These are phyloP conservation scores for Calonectria henricotiae DNA, from an alignment of 2,329 filamentous ascomycete genomes.

Conservation along the genomic window DNA sequence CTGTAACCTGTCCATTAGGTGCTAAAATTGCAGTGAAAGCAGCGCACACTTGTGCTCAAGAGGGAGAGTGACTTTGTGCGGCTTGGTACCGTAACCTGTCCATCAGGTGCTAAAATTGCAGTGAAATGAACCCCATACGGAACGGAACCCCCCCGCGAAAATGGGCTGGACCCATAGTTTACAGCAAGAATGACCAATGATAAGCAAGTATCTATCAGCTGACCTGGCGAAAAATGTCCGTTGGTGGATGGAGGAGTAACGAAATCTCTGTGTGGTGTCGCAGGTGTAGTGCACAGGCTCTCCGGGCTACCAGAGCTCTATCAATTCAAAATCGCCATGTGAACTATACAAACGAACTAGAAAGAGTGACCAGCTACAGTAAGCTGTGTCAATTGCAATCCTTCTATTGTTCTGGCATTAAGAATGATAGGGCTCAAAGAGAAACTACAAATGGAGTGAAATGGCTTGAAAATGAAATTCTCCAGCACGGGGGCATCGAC, in stretches of 20 bases:
- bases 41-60: too few species aligned
- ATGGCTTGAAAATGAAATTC: constrained; percentile 21
- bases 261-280: not conserved
- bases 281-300: constrained; percentile 6
- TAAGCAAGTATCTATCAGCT: not conserved
- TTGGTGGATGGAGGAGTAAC: not conserved
- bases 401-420: too few species aligned
- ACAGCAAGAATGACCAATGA: not conserved
- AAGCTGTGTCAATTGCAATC: not conserved
- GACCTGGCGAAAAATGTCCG: not conserved
- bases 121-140: too few species aligned
- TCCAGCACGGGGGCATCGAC: not conserved
- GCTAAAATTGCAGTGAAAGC: too few species aligned
- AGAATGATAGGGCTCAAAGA: not conserved
- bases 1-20: too few species aligned
- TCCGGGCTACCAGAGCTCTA: not conserved
- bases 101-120: too few species aligned
- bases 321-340: not conserved
- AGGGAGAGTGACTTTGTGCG: too few species aligned
- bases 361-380: constrained; percentile 12
- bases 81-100: too few species aligned
- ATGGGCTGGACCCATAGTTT: not conserved
- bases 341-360: not conserved
- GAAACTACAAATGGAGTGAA: not conserved
- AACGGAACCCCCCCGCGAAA: too few species aligned